Conservation (phyloP, 495 filamentous ascomycete species). For the Bryoglossum gracile region DNA sequence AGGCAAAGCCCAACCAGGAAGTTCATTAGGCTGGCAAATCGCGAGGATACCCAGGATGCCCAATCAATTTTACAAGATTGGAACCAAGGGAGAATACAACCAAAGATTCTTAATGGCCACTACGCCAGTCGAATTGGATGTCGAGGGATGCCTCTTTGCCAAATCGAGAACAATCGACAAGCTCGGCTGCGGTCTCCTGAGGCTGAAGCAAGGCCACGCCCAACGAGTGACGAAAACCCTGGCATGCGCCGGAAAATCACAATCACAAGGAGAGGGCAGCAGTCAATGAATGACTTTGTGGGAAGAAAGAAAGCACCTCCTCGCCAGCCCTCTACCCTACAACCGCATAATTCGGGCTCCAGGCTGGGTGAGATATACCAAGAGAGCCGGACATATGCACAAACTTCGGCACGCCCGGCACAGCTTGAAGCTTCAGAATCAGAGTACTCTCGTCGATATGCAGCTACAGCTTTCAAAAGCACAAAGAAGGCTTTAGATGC, state of each 20-base stretch:
- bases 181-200: slow-evolving; percentile 11
- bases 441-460: slow-evolving; percentile 21
- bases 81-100: slow-evolving; percentile 59
- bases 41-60: slow-evolving; percentile 68
- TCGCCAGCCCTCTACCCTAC: background rate
- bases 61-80: slow-evolving; percentile 62
- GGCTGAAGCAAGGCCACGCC: slow-evolving; percentile 8
- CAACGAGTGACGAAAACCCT: slow-evolving; percentile 23
- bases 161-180: slow-evolving; percentile 15
- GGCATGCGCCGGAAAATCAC: slow-evolving; percentile 4
- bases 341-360: background rate
- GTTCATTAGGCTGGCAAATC: slow-evolving; percentile 61
- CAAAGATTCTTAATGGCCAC: background rate
- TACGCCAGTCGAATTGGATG: too few species aligned
- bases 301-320: slow-evolving; percentile 1
- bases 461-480: slow-evolving; percentile 25
- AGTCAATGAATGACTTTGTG: slow-evolving; percentile 11
- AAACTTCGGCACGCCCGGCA: slow-evolving; percentile 30
- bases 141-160: background rate
- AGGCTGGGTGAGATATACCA: background rate
- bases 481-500: slow-evolving; percentile 42
- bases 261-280: slow-evolving; percentile 6
- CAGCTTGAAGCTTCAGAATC: slow-evolving; percentile 40
- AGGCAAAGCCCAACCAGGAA: slow-evolving; percentile 72
- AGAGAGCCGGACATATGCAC: background rate